Base-by-base conservation (phyloP, 2,329 filamentous ascomycete species). In the Trichoderma sp. region DNA sequence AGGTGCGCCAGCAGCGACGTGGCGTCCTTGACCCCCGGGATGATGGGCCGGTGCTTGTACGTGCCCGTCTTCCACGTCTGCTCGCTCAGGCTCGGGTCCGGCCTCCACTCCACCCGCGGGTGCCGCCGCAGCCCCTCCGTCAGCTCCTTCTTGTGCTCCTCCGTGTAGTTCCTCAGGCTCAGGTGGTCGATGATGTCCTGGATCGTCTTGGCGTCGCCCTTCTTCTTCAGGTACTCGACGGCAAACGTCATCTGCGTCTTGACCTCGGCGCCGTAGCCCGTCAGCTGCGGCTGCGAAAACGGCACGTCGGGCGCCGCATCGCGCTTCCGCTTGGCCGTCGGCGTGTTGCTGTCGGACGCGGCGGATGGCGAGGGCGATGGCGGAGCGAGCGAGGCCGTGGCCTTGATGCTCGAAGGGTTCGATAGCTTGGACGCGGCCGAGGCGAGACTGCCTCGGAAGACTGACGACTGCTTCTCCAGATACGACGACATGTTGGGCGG, bases 201-300 rank as follows among this genome's bases (percentile, higher is more conserved):
- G 66, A 96, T 90, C 43, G 84, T 85, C 74, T 93, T 86, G 63
- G 90, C 80, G 67, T 87, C 80, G 66, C 86, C 85, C 75, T 89
- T 88, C 74, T 89, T 86, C 78, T 89, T 89, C 66, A 97, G 86
- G 75, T 92, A 91, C 68, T 93, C 88, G 74, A 96, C 88, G 21
- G 92, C 92, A 78, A 93, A 97, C 65, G 90, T 86, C 74, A 97
- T 89, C 76, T 96, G 91, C 14, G 93, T 96, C 81, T 92, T 89
- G 75, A 95, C 88, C 76, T 94, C 90, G 67, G 84, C 84, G 70
- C 93, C 92, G 60, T 89, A 91, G 73, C 89, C 90, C 17, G 88
- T 91, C 72, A 89, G 88, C 69, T 85, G 84, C 21, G 91, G 91
- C 78, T 93, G 91, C 64, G 91, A 93, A 78, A 88, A 94, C 50